phyloP scores from a whole-genome alignment of 176 grass and related monocot species.

The Eleusine indica region DNA sequence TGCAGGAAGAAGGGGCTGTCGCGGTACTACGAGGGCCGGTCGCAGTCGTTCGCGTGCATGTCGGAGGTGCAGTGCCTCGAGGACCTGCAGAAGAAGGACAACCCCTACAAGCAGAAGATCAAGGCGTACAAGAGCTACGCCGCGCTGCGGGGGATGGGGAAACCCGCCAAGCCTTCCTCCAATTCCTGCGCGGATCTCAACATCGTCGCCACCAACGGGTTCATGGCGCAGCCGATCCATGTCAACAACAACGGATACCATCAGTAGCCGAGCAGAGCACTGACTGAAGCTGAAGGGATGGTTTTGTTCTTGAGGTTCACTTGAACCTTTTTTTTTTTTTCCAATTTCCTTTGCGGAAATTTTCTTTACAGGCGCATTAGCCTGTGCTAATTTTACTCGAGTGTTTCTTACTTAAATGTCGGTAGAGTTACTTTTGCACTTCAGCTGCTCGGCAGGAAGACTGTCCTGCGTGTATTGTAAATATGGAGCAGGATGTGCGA shows the following conservation, averaged over 20 bases:
- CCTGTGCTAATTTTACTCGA: constrained; percentile 24
- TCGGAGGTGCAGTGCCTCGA: constrained; percentile 59
- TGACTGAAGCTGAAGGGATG: neutral
- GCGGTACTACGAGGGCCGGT: constrained; percentile 73
- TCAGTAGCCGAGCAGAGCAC: constrained; percentile 8
- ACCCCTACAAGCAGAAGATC: constrained; percentile 53
- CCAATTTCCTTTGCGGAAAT: neutral
- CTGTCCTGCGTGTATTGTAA: constrained; percentile 28
- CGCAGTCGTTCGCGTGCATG: constrained; percentile 87
- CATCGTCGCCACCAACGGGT: constrained; percentile 35
- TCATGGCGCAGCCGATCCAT: constrained; percentile 49
- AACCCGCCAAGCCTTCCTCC: neutral
- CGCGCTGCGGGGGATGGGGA: constrained; percentile 39
- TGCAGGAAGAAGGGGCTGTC: constrained; percentile 83
- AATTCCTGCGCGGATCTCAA: constrained; percentile 51
- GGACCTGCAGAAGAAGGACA: constrained; percentile 80
- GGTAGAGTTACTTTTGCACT: constrained; percentile 1
- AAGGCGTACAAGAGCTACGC: constrained; percentile 67
- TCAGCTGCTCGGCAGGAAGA: neutral
- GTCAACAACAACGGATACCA: constrained; percentile 42
- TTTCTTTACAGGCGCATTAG: constrained; percentile 40
- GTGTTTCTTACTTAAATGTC: constrained; percentile 13
- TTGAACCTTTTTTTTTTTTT: neutral
- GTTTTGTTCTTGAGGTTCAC: constrained; percentile 27
- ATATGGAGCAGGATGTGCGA: constrained; percentile 22